These are phyloP conservation scores for Hypericum perforatum DNA, from an alignment of 345 rosid species.

Conservation along the genomic window DNA sequence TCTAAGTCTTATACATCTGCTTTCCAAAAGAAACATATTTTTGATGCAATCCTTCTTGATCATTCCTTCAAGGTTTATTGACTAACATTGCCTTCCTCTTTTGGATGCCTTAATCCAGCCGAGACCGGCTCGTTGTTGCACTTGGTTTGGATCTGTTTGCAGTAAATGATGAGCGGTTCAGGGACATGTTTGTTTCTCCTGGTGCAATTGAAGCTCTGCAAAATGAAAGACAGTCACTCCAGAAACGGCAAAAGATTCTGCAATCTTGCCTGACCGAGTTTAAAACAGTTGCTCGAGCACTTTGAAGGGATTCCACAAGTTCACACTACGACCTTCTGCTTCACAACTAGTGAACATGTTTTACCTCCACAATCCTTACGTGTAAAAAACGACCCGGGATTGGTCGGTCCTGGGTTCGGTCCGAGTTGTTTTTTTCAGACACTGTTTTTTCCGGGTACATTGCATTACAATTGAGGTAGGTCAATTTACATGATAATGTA, in stretches of 20 bases:
- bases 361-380: too few relatives aligned
- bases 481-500: too few relatives aligned
- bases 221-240: constrained; percentile 61
- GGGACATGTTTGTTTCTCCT: constrained; percentile 94
- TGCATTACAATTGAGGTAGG: too few relatives aligned
- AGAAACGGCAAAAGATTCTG: constrained; percentile 79
- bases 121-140: constrained; percentile 67
- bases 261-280: constrained; percentile 84
- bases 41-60: neutral
- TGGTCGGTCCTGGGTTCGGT: too few relatives aligned
- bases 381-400: too few relatives aligned
- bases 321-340: too few relatives aligned
- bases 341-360: too few relatives aligned
- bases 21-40: neutral
- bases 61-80: neutral
- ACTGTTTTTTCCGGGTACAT: too few relatives aligned
- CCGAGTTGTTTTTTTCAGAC: too few relatives aligned
- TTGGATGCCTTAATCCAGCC: constrained; percentile 31
- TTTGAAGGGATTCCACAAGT: constrained; percentile 20
- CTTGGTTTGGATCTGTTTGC: constrained; percentile 83
- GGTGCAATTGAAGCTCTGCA: constrained; percentile 74
- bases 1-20: too few relatives aligned
- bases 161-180: constrained; percentile 76
- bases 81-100: neutral
- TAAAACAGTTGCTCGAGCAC: constrained; percentile 60